These are phyloP conservation scores for Cladosporium sp. DNA, from an alignment of 2,329 filamentous ascomycete genomes.

Conservation along the genomic window DNA sequence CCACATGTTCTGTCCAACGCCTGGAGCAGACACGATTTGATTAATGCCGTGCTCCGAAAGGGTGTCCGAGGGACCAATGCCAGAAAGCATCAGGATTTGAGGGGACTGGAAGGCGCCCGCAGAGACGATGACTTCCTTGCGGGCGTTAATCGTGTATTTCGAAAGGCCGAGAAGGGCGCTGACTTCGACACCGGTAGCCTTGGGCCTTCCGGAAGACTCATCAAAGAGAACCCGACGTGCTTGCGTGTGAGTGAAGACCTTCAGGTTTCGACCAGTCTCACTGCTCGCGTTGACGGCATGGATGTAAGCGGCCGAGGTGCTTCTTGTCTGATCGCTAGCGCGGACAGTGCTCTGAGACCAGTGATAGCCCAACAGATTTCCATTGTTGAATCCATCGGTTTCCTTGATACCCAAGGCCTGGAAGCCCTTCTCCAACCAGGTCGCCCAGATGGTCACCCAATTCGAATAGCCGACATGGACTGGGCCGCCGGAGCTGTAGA, in stretches of 20 bases:
- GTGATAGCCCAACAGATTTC: constrained; percentile 20
- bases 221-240: constrained; percentile 2
- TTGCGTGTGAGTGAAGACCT: constrained; percentile 31
- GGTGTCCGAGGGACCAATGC: constrained; percentile 28
- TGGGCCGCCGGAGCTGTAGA: constrained; percentile 22
- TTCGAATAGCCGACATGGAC: constrained; percentile 31
- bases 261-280: constrained; percentile 20
- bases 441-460: constrained; percentile 25
- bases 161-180: constrained; percentile 20
- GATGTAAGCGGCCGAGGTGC: constrained; percentile 14
- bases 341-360: constrained; percentile 17
- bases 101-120: constrained; percentile 42
- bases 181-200: constrained; percentile 8
- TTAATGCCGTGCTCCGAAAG: constrained; percentile 30
- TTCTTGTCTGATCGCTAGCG: constrained; percentile 18
- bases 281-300: constrained; percentile 4
- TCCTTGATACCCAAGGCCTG: constrained; percentile 26
- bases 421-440: constrained; percentile 27
- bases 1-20: constrained; percentile 29
- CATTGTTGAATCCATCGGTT: constrained; percentile 28
- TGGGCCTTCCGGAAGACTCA: constrained; percentile 18
- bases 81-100: constrained; percentile 33
- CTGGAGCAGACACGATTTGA: constrained; percentile 22
- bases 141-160: constrained; percentile 26
- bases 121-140: constrained; percentile 42